Base-by-base conservation (phyloP, 768 basidiomycete genomes). In the Boletellus sp. region DNA sequence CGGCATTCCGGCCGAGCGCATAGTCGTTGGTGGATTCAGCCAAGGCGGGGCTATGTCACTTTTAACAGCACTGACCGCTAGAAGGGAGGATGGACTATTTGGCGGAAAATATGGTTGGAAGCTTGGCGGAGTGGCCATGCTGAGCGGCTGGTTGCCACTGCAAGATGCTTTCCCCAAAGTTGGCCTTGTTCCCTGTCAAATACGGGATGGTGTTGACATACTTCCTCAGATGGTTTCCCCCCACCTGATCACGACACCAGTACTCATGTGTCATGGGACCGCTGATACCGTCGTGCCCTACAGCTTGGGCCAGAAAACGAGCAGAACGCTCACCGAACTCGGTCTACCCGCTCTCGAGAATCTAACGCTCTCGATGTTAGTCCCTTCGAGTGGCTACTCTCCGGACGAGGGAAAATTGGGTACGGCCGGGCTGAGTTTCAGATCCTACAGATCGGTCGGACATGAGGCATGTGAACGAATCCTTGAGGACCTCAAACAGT, bases 261-360 rank as follows among this genome's bases (percentile, higher is more conserved):
- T 94, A 24, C 94, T 95, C 69, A 89, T 89, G 83, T 94, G 87
- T 12, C 89, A 93, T 55, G 93, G 93, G 20, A 78, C 74, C 6
- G 74, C 66, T 15, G 94, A 97, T 69, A 83, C 80, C 7, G 74
- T 95, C 20, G 85, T 96, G 47, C 75, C 75, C 50, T 75, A 74
- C 57, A 54, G 75, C 23, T 73, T 82, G 43, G 80, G 81, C 20
- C 64, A 75, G 47, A 66, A 67, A 42, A 87, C 88, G 8, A 69
- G 76, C 33, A 76, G 82, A 7, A 77, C 78, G 51, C 70, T 94
- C 38, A 77, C 74, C 13, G 58, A 76, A 15, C 61, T 90, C 35
- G 80, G 81, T 15, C 72, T 87, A 48, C 60, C 74, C 17, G 61
- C 42, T 52, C 54, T 62, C 7, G 73, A 72, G 23, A 55, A 71